Percentiles rank a stretch among this genome's conserved stretches.
These are phyloP conservation scores for Penstemon eatonii DNA, from an alignment of 257 asterid species.

Conservation along the genomic window DNA sequence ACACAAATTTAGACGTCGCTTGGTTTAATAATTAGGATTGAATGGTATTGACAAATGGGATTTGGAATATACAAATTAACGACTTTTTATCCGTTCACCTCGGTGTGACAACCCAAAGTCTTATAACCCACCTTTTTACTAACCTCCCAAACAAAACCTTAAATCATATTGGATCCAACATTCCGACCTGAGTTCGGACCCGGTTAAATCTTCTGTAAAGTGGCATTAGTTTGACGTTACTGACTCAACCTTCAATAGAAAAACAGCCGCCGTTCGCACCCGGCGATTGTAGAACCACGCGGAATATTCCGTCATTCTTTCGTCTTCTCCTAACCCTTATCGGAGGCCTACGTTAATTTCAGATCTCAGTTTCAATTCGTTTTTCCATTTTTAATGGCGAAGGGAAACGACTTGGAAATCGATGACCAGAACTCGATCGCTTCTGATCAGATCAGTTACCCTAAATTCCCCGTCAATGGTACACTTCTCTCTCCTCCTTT, in stretches of 20 bases:
- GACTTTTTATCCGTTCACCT: too few species aligned
- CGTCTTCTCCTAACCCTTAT: background rate
- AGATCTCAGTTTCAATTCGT: conserved; percentile 32
- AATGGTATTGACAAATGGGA: too few species aligned
- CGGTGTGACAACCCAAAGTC: too few species aligned
- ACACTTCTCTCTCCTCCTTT: conserved; percentile 15
- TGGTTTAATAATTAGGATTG: too few species aligned
- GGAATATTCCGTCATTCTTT: conserved; percentile 19
- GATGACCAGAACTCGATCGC: conserved; percentile 52
- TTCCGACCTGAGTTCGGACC: background rate
- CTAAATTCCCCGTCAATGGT: conserved; percentile 85
- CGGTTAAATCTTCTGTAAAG: background rate
- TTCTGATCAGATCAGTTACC: conserved; percentile 56
- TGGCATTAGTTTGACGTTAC: conserved; percentile 23
- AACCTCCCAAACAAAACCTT: background rate
- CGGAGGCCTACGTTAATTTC: conserved; percentile 14
- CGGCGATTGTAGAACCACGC: conserved; percentile 24
- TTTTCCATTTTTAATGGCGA: conserved; percentile 43
- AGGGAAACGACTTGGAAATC: conserved; percentile 68
- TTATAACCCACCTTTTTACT: too few species aligned
- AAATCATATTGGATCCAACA: background rate
- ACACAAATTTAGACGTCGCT: too few species aligned
- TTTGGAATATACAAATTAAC: too few species aligned
- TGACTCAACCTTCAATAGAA: conserved; percentile 1
- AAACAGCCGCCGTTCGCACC: conserved; percentile 16